Base-by-base conservation (phyloP, 768 basidiomycete species). In the Tulasnella sp. region DNA sequence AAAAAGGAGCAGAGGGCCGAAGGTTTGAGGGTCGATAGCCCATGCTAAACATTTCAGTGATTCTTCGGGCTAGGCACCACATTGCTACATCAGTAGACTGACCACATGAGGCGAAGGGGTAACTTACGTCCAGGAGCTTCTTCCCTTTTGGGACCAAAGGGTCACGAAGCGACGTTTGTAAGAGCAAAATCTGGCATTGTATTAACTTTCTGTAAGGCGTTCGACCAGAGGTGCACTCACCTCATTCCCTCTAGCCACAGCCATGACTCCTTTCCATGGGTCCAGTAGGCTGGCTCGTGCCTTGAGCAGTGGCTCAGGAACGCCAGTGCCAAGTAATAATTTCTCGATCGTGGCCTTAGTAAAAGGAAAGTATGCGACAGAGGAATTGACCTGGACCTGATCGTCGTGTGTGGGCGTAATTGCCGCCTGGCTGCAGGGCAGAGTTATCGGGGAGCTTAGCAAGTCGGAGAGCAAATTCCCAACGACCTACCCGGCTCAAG, bases 11-110 rank as follows among this genome's bases (percentile, higher is more conserved):
- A 75, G n/a, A 39, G 74, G 74, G 35, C 55, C 3, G 9, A 57
- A 57, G 48, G 74, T 75, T 75, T 32, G 57, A 37, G 74, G 74
- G 35, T 75, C 74, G 29, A 75, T 32, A 23, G 48, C 51, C 74
- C 74, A 75, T 20, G 55, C 74, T 15, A 75, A 20, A 10, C 44
- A 32, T 20, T 57, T 67, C n/a, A 75, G 20, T 37, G 44, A 39
- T 29, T 48, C 74, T 29, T 39, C n/a, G 18, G 48, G n/a, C 73
- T 74, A 44, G 10, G 6, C 35, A 37, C 32, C 70, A 71, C 35
- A 3, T 29, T 20, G 5, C 35, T 35, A 35, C 35, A 23, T 39
- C 23, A 13, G 23, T 39, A 48, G 16, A 48, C 23, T 18, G 70
- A 18, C 70, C 18, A 35, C 15, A 18, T 18, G 7, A 29, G 37